Evolutionary conservation across 139 green algal genomes (phyloP).

Genomic region (Spirogloea muscicola): DNA sequence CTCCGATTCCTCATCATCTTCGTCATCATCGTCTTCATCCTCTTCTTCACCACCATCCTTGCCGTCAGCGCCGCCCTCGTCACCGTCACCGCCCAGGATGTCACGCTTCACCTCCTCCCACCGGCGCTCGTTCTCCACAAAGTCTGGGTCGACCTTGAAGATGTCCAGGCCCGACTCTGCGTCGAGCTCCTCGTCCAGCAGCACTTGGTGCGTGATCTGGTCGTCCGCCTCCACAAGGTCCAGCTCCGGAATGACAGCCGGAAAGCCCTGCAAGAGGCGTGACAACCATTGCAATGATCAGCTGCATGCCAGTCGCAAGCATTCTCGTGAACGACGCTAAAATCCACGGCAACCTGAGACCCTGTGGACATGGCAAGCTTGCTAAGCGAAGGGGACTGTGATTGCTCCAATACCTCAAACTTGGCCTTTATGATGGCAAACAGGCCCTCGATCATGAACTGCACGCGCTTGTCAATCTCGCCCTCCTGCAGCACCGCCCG

Average conservation of each 20-base stretch:
- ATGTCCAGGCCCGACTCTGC: slow-evolving; percentile 65
- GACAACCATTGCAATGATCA: no score
- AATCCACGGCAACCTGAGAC: no score
- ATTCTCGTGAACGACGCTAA: no score
- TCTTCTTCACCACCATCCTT: slow-evolving; percentile 46
- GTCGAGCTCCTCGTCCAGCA: slow-evolving; percentile 62
- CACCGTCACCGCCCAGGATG: slow-evolving; percentile 66
- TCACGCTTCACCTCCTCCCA: slow-evolving; percentile 69
- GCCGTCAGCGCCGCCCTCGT: slow-evolving; percentile 26
- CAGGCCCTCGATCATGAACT: slow-evolving; percentile 94
- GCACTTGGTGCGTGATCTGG: slow-evolving; percentile 92
- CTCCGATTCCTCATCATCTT: slow-evolving; percentile 45
- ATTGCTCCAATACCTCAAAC: no score
- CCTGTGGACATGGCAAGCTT: no score
- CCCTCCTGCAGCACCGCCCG: slow-evolving; percentile 86
- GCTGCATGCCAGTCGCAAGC: no score
- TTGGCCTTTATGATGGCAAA: slow-evolving; percentile 80
- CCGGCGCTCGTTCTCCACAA: slow-evolving; percentile 59
- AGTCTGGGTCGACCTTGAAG: slow-evolving; percentile 71
- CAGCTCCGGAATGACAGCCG: slow-evolving; percentile 68
- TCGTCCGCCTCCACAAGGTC: slow-evolving; percentile 93
- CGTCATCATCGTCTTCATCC: slow-evolving; percentile 37
- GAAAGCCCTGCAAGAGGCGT: slow-evolving; percentile 27
- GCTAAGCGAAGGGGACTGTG: no score
- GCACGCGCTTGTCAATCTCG: slow-evolving; percentile 75